phyloP scores from a whole-genome alignment of 345 rosid genomes.

The Salix dunnii region DNA sequence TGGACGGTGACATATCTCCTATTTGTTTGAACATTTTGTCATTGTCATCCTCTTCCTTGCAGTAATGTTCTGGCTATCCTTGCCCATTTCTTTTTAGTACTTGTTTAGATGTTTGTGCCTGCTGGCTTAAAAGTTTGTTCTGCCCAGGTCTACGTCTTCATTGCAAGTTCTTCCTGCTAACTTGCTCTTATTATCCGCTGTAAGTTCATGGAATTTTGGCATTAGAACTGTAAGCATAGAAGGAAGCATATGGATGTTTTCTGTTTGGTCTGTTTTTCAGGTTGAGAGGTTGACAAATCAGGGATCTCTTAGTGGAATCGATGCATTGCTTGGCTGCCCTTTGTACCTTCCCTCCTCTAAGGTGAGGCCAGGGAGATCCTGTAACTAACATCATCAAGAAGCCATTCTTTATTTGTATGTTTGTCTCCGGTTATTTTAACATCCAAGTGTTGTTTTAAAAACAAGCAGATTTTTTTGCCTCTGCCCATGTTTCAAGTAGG shows the following conservation, averaged over 20 bases:
- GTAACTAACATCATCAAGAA: background rate
- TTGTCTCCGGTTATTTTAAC: background rate
- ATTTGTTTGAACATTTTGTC: conserved; percentile 73
- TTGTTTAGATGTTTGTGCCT: conserved; percentile 8
- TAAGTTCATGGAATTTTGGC: conserved; percentile 36
- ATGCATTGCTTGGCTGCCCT: conserved; percentile 90
- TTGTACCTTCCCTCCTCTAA: conserved; percentile 74
- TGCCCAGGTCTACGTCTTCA: conserved; percentile 49
- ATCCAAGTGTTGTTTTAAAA: background rate
- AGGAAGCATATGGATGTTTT: conserved; percentile 1
- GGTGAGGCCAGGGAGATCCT: conserved; percentile 32
- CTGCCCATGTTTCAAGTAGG: background rate
- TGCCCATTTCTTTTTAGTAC: conserved; percentile 12
- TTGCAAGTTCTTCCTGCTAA: conserved; percentile 72
- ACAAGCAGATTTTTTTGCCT: background rate
- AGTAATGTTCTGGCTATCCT: conserved; percentile 37
- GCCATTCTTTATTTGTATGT: background rate
- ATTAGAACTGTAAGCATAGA: conserved; percentile 14
- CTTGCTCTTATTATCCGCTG: conserved; percentile 71
- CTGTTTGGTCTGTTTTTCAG: conserved; percentile 30
- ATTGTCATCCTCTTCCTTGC: conserved; percentile 55
- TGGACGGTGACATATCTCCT: conserved; percentile 83
- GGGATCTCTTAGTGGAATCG: conserved; percentile 83
- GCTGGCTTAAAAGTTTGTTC: conserved; percentile 18
- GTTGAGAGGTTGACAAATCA: conserved; percentile 68